Evolutionary conservation across 1,284 basidiomycete species (phyloP), one percentile per base, ranked within the genome.

Genomic region (Ceratobasidium sp.): DNA sequence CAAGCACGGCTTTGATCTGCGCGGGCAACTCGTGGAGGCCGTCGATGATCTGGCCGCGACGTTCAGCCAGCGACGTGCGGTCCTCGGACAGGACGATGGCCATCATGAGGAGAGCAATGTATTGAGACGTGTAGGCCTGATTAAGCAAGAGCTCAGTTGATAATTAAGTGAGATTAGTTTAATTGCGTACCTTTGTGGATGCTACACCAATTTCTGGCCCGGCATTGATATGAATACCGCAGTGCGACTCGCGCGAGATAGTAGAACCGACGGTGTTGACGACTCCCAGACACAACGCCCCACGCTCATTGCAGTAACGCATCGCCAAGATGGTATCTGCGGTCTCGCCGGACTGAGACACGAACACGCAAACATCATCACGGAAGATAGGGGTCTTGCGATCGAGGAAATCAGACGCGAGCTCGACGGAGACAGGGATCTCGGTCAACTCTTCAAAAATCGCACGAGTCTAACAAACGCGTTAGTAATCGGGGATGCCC

Each of bases 371-470:
- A 74, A 98, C 92, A 80, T 99, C 98, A 82, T 99, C 98, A 82
- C 98, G 88, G 93, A 99, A 99, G 82, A 99, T 99, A 43, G 98
- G 98, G 1, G 97, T 98, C 86, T 96, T 96, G 82, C 98, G 90
- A 85, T 99, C 98, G 80, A 99, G 86, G 87, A 99, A 99, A 85
- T 99, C 98, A 74, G 95, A 97, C 22, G 98, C 97, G 74, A 99
- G 88, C 85, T 99, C 98, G 77, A 99, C 92, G 78, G 95, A 93
- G 79, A 98, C 95, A 31, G 98, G 98, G 79, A 99, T 99, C 84
- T 99, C 98, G 39, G 97, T 99, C 81, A 99, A 86, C 84, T 99
- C 98, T 83, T 99, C 98, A 78, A 99, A 99, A 81, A 98, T 98
- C 24, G 95, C 93, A 68, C 98, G 93, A n/a, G 96, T 98, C 82